Evolutionary conservation across 495 filamentous ascomycete genomes (phyloP), one percentile per base, ranked within the genome.

Genomic region (Podospora pseudoanserina): DNA sequence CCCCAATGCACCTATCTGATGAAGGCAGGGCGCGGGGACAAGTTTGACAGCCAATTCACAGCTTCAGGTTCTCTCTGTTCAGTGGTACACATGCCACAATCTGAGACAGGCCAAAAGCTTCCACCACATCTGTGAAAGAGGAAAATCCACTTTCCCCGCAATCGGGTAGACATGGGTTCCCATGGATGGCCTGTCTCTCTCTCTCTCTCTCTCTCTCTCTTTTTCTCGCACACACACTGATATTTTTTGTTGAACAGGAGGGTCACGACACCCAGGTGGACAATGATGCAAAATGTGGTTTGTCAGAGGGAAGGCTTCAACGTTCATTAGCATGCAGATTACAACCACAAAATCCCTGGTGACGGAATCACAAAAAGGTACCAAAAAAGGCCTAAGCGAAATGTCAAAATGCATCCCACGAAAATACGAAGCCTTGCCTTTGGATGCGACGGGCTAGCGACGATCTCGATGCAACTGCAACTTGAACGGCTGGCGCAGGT

Each of bases 91-190:
- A 49, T 49, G 39, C 39, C 39, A 49, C 30, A 49, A 18, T 49
- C 39, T 16, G 39, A 49, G 39, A 49, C 39, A 49, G 13, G 39
- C 15, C 39, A 49, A 49, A 49, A 49, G 39, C 39, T 49, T 49
- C 13, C 34, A 23, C 23, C 23, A 49, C 39, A 49, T 11, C 39
- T 2, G 5, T 7, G 18, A 58, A 58, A 20, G 18, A 58, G 15
- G 54, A 20, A 58, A 58, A 58, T 58, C 55, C 55, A 58, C 55
- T 58, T 58, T 58, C 55, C 55, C 55, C 55, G 55, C 55, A 58
- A 58, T 49, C 39, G 39, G 39, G 13, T 13, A 49, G 39, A 49
- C 39, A 49, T 49, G 39, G 39, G 39, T 49, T 5, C 39, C 39
- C 39, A 11, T 49, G 15, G 9, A 23, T 23, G 23, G 23, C 23